Evolutionary conservation across 345 rosid genomes (phyloP), one percentile per base, ranked within the genome.

Genomic region (Gossypium longicalyx): DNA sequence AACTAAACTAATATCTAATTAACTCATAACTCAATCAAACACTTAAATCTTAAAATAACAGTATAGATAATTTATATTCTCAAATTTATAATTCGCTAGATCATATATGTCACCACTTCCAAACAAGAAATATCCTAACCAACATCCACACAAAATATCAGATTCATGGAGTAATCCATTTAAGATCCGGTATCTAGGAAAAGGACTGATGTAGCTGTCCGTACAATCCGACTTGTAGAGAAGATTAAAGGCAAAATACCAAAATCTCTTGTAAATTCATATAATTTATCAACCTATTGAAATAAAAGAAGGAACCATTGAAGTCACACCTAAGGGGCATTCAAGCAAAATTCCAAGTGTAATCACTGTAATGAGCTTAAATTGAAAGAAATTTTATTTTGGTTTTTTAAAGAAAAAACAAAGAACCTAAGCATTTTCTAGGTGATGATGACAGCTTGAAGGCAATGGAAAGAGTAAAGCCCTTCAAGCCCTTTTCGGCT

Each of bases 401-500:
- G 29, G 15, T 61, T 45, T 9, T 3, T 6, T 16, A 15, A 9
- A 7, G 4, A 44, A 20, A 10, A 12, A 59, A 68, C n/a, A 66
- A 66, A 3, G 45, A 19, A 13, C 34, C 67, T n/a, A 56, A 15
- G 22, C 54, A 19, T 61, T 5, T 11, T 48, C 25, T 2, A 17
- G 19, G 19, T 7, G 54, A 45, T 25, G 20, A 69, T 72, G 76
- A 49, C 49, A 60, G 47, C 72, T 49, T 6, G 56, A 67, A 45
- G 38, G 19, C 22, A 3, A 51, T 15, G 59, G 59, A 3, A 27
- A 44, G 22, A 57, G 29, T 65, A 22, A 23, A 27, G 22, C 5
- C 67, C 15, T 74, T 85, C 74, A 84, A 54, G 69, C 82, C 53
- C 74, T 81, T 77, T 84, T 82, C 11, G 84, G 67, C 72, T 75